Evolutionary conservation across 495 filamentous ascomycete species (phyloP), one percentile per base, ranked within the genome.

Genomic region (Niebla homalea): DNA sequence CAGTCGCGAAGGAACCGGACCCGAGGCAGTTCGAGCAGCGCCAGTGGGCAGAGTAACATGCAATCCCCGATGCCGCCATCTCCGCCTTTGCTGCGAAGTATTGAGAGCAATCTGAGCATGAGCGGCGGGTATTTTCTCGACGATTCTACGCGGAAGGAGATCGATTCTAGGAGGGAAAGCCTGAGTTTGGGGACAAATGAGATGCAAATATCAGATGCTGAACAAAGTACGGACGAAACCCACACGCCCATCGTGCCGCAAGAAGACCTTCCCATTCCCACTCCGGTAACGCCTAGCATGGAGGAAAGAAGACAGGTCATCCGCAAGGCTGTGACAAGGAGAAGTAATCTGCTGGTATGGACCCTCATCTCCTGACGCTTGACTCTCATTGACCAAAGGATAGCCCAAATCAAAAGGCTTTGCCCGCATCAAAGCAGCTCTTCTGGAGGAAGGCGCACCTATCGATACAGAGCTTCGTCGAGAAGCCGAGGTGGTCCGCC

Each of bases 351-450:
- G 56, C 66, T 98, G 66, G 89, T 89, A 74, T 60, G 81, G 66
- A 16, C 20, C 18, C 20, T 32, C 7, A 37, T 36, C 8, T 40
- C 16, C 16, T 36, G 14, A 26, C n/a, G 8, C 39, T 21, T 23
- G 21, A 16, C 15, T 38, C 23, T 44, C 41, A 38, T 58, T 59
- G 48, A 65, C 29, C n/a, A 12, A 2, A 53, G 4, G 32, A 11
- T 51, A 84, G 84, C 92, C 92, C 15, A 99, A 99, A 69, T 87
- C 89, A 0, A 94, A 94, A 68, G 85, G 78, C 0, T 97, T 97
- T 64, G 87, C 89, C 2, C 83, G 92, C 3, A 93, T 99, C 57
- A 79, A 84, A 43, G 93, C 92, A 10, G 87, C 86, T 6, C 75
- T 99, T 1, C 70, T 81, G 44, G 92, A 97, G 65, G 92, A 99